Evolutionary conservation across 176 grass and related monocot genomes (phyloP).

Genomic region (Carex myosuroides): DNA sequence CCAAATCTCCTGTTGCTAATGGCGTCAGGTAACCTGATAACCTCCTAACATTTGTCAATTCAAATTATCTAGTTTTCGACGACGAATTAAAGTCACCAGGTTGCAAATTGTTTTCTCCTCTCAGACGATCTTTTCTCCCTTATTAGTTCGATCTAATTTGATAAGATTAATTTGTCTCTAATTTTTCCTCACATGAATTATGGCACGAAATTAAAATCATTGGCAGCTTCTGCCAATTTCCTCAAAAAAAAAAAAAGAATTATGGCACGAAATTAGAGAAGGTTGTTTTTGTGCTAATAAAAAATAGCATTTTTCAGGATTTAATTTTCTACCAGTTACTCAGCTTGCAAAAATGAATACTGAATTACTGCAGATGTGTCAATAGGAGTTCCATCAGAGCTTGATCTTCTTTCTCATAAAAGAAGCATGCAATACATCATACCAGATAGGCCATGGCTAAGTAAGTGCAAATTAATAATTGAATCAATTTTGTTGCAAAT

Average conservation of each 20-base stretch:
- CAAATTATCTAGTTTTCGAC: not conserved
- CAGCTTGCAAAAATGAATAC: slow-evolving; percentile 14
- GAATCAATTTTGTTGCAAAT: not conserved
- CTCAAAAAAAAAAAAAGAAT: not conserved
- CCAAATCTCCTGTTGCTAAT: not conserved
- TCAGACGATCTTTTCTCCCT: not conserved
- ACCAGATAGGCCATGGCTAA: slow-evolving; percentile 87
- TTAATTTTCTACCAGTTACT: not conserved
- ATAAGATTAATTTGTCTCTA: not conserved
- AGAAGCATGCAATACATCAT: slow-evolving; percentile 52
- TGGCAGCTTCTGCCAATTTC: too few species aligned
- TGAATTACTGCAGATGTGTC: slow-evolving; percentile 51
- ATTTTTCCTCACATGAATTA: not conserved
- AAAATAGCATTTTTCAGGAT: not conserved
- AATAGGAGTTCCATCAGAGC: slow-evolving; percentile 43
- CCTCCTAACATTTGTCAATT: not conserved
- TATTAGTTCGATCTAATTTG: not conserved
- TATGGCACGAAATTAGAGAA: not conserved
- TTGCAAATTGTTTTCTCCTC: not conserved
- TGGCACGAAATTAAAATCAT: not conserved
- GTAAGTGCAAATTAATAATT: slow-evolving; percentile 39
- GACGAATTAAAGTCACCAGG: not conserved
- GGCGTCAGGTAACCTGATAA: slow-evolving; percentile 11
- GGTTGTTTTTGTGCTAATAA: not conserved
- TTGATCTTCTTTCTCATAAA: slow-evolving; percentile 42